Conservation (phyloP, 768 basidiomycete genomes). For the Paxillus involutus region DNA sequence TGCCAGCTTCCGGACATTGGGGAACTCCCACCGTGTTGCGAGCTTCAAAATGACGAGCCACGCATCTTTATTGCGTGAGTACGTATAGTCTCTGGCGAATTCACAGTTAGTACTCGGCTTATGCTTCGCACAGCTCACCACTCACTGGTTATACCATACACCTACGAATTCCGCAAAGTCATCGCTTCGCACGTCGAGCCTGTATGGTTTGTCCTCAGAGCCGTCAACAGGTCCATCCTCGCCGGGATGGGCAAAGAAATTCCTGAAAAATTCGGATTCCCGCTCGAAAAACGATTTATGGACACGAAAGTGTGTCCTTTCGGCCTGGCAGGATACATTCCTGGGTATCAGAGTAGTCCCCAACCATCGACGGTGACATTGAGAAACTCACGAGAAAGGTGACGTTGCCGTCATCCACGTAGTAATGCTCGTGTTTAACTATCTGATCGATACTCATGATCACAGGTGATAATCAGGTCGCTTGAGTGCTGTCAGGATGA, state of each 20-base stretch:
- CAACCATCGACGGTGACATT: not conserved
- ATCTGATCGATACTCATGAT: conserved; percentile 3
- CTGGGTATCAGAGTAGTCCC: conserved; percentile 4
- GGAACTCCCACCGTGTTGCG: conserved; percentile 55
- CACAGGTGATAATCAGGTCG: not conserved
- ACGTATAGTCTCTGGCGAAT: conserved; percentile 46
- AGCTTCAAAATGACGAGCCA: conserved; percentile 60
- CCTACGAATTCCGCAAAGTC: conserved; percentile 55
- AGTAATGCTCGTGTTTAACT: conserved; percentile 3
- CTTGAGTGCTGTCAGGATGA: too few species aligned
- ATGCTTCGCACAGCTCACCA: not conserved
- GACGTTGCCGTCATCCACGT: conserved; percentile 12
- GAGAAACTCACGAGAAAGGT: conserved; percentile 16
- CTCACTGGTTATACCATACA: conserved; percentile 60
- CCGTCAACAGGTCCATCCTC: conserved; percentile 26
- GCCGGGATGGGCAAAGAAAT: conserved; percentile 32
- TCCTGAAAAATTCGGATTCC: conserved; percentile 49
- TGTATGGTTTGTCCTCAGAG: conserved; percentile 40
- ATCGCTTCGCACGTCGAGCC: conserved; percentile 38
- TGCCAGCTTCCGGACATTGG: conserved; percentile 48
- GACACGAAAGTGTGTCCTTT: conserved; percentile 48
- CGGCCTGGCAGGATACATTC: conserved; percentile 39
- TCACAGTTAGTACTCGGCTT: not conserved
- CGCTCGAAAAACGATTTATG: conserved; percentile 60
- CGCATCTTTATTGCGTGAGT: conserved; percentile 45